Base-by-base conservation (phyloP, 192 early-diverging fungal species). In the Funneliformis mosseae region DNA sequence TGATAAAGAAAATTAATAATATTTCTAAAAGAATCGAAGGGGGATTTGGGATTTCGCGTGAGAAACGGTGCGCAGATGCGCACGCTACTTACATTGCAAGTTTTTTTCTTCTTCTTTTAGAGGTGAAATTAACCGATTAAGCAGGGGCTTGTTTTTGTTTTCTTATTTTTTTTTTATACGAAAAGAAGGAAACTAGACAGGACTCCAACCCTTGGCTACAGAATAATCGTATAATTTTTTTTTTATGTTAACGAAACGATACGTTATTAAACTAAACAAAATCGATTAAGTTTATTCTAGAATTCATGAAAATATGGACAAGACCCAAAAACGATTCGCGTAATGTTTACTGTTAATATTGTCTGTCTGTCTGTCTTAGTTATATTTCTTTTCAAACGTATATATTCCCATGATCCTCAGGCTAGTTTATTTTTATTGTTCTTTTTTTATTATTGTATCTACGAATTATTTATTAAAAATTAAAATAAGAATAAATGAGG, bases 61-160 rank as follows among this genome's bases (percentile, higher is more conserved):
- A 67, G 50, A 78, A 78, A 78, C 76, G 76, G 60, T 78, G 76
- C 76, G 76, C 76, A 39, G 42, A 14, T 33, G 76, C 76, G 76
- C 76, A 78, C 76, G 63, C 76, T 78, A 78, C 76, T 78, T 78
- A 78, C 76, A 48, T 38, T 63, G 42, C 27, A 68, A 67, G 60
- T 78, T 78, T 78, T 78, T 43, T 39, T 78, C 25, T 68, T 25
- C 25, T 77, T n/a, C 46, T 76, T 55, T 45, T 62, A 38, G 39
- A n/a, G 74, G 12, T 33, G 33, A 60, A 66, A 66, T 33, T 66
- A 28, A 66, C 63, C 63, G 63, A 66, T 21, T 55, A 55, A 55
- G 50, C 50, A 55, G 21, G 18, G 50, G 21, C 50, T 21, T 55
- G 50, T 33, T 28, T 64, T 66, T 33, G 28, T 66, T 25, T 25